phyloP scores from a whole-genome alignment of 176 grass and related monocot species.

The Stipa capillata region DNA sequence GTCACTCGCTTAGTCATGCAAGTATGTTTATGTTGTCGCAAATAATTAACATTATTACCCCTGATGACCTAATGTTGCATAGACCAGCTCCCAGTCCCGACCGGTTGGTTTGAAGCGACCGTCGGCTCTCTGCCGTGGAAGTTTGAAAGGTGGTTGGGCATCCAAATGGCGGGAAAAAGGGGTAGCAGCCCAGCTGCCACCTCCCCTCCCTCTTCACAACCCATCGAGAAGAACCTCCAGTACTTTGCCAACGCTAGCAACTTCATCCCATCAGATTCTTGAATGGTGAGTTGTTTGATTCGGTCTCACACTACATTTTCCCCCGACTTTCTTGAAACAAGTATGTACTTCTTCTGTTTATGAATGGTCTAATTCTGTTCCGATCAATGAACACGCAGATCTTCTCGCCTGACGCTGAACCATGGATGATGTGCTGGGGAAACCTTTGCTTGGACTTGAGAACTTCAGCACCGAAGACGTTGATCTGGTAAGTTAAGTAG shows the following conservation, averaged over 20 bases:
- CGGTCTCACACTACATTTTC: neutral
- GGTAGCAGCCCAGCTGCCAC: neutral
- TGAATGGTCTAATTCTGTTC: neutral
- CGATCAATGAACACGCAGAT: neutral
- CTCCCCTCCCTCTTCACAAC: neutral
- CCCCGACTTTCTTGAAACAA: neutral
- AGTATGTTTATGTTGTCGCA: too few relatives aligned
- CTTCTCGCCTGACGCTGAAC: neutral
- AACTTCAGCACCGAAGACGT: slow-evolving; percentile 33
- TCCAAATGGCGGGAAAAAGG: neutral
- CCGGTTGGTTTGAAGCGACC: slow-evolving; percentile 21
- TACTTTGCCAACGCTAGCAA: neutral
- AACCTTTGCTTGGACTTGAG: slow-evolving; percentile 45
- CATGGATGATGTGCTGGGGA: slow-evolving; percentile 44
- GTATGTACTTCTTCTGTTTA: neutral
- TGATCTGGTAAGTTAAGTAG: slow-evolving; percentile 51
- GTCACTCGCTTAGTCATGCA: too few relatives aligned
- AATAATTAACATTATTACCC: too few relatives aligned
- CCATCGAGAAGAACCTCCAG: neutral
- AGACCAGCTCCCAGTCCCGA: too few relatives aligned
- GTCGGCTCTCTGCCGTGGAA: neutral
- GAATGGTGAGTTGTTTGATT: neutral
- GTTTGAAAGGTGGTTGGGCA: slow-evolving; percentile 26
- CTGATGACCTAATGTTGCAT: too few relatives aligned
- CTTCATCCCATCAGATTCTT: neutral